Base-by-base conservation (phyloP, 805 yeast genomes). In the Kodamaea kaohsiungensis region DNA sequence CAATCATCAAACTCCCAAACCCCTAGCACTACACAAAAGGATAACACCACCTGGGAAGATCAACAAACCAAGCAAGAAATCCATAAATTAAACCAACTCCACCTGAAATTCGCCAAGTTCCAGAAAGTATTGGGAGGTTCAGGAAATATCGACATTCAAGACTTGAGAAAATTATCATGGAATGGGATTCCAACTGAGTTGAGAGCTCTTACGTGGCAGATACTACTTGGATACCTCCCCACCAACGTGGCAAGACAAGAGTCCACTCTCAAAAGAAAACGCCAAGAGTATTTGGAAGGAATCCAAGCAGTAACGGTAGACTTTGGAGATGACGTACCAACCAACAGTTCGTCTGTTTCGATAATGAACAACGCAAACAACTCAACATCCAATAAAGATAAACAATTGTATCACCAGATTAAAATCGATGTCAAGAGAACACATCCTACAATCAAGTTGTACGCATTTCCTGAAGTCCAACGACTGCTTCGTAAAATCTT, bases 351-450 rank as follows among this genome's bases (percentile, higher is more conserved):
- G 2, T 56, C 55, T 35, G 53, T 38, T 38, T 57, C 68, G 6
- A 17, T 59, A 6, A 40, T 40, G 19, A 43, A 56, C 4, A 53
- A 64, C 15, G 56, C 25, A 65, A 61, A 16, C 56, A 62, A 60
- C 49, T 48, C 56, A 16, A 64, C 58, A 52, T 83, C 82, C 45
- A 79, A 84, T 33, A 58, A 63, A 33, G 96, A 90, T 62, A 87
- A 83, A 59, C 84, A 85, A 43, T 85, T 96, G 53, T 93, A 96
- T 89, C 98, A 95, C 74, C 99, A 93, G 73, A 92, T 93, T 59
- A 87, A 87, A 55, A 95, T 95, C 57, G 99, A 93, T 69, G 89
- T 95, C 18, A 96, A 96, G 48, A 80, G 99, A 66, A 93, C 99
- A 0, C 91, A 91, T 62, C 98, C 98, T 3, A 84, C 85, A 48